phyloP scores from a whole-genome alignment of 306 rosid genomes.

The Ormosia emarginata region DNA sequence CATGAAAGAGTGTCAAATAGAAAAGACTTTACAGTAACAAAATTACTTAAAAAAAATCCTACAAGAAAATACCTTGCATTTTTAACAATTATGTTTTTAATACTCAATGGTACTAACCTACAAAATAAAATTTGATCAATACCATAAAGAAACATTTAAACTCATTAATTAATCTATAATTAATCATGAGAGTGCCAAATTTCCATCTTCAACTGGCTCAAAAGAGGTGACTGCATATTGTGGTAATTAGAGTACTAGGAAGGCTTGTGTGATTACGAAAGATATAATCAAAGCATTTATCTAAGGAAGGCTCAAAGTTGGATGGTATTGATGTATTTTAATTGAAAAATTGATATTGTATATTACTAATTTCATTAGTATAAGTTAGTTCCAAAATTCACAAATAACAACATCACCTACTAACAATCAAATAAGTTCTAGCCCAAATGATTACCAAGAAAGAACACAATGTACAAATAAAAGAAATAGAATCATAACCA shows the following conservation, averaged over 20 bases:
- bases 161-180: not conserved
- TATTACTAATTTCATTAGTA: not conserved
- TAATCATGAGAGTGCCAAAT: not conserved
- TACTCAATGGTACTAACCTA: not conserved
- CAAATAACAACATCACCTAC: not conserved
- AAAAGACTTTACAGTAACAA: not conserved
- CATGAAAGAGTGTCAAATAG: no score
- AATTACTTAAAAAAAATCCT: not conserved
- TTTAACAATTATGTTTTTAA: not conserved
- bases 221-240: not conserved
- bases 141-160: not conserved
- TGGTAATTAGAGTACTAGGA: not conserved
- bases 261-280: not conserved
- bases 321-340: not conserved
- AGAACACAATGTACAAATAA: not conserved
- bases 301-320: not conserved
- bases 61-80: no score
- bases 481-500: not conserved
- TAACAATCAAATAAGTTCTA: not conserved
- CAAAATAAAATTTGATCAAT: not conserved
- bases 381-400: not conserved
- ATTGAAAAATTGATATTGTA: not conserved
- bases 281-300: not conserved
- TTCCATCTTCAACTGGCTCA: not conserved
- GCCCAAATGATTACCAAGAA: not conserved